These are phyloP conservation scores for Trapa incisa DNA, from an alignment of 345 rosid species.

Conservation along the genomic window DNA sequence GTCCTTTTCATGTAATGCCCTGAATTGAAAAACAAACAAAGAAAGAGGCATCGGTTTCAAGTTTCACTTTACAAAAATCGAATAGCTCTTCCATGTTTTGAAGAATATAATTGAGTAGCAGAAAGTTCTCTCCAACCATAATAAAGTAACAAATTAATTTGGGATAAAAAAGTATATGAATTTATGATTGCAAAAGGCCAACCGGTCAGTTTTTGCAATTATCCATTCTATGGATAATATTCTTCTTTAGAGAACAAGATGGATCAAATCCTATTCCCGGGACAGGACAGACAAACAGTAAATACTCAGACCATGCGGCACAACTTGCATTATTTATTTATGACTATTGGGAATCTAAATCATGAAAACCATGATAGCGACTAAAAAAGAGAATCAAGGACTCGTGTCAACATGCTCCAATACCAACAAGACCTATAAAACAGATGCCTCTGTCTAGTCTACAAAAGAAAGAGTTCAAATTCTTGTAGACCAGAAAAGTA, in stretches of 20 bases:
- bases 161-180: no score
- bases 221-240: neutral
- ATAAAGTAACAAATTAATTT: no score
- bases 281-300: neutral
- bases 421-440: neutral
- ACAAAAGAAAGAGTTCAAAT: neutral
- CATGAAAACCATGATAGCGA: neutral
- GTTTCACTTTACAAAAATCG: neutral
- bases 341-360: neutral
- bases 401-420: no score
- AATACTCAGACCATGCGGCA: neutral
- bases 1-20: conserved; percentile 94
- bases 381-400: neutral
- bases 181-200: neutral
- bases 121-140: no score
- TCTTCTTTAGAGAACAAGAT: neutral
- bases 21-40: conserved; percentile 14
- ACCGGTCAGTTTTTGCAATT: neutral
- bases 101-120: no score
- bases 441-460: neutral
- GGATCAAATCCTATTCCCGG: neutral
- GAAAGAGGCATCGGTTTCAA: neutral
- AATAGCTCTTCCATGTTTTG: no score
- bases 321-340: neutral
- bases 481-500: no score